Percentiles rank a stretch among this genome's conserved stretches.
Evolutionary conservation across 768 basidiomycete species (phyloP).

Genomic region (Hypholoma sublateritium): DNA sequence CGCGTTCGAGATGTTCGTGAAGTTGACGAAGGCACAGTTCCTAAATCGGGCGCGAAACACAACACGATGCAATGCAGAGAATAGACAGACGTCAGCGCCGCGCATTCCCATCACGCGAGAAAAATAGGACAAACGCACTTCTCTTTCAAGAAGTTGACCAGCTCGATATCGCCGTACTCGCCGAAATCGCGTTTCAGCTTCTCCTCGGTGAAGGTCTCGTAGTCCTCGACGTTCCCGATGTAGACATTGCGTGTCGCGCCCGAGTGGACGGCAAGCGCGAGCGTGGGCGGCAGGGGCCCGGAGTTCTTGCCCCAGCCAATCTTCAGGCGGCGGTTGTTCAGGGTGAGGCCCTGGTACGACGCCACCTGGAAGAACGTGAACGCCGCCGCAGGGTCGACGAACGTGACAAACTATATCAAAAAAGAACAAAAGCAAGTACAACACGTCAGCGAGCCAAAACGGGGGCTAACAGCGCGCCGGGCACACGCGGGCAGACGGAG

Average conservation of each 20-base stretch:
- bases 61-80: neutral
- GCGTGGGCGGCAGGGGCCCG: constrained; percentile 78
- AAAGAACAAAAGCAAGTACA: neutral
- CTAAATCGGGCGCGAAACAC: constrained; percentile 32
- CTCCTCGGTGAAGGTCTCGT: constrained; percentile 88
- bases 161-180: constrained; percentile 95
- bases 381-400: constrained; percentile 91
- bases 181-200: constrained; percentile 91
- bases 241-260: constrained; percentile 98
- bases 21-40: constrained; percentile 96
- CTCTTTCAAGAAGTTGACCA: constrained; percentile 93
- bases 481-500: constrained; percentile 1
- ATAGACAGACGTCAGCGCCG: neutral
- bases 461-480: neutral
- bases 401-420: constrained; percentile 80
- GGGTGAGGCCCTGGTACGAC: constrained; percentile 81
- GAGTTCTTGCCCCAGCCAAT: constrained; percentile 98
- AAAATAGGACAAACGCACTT: constrained; percentile 55
- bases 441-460: constrained; percentile 1
- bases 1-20: constrained; percentile 91
- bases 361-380: constrained; percentile 95
- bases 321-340: constrained; percentile 93
- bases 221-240: constrained; percentile 94
- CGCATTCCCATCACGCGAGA: neutral
- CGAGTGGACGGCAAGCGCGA: constrained; percentile 86